Conservation (phyloP, 495 filamentous ascomycete genomes). For the Lepidopterella palustris region DNA sequence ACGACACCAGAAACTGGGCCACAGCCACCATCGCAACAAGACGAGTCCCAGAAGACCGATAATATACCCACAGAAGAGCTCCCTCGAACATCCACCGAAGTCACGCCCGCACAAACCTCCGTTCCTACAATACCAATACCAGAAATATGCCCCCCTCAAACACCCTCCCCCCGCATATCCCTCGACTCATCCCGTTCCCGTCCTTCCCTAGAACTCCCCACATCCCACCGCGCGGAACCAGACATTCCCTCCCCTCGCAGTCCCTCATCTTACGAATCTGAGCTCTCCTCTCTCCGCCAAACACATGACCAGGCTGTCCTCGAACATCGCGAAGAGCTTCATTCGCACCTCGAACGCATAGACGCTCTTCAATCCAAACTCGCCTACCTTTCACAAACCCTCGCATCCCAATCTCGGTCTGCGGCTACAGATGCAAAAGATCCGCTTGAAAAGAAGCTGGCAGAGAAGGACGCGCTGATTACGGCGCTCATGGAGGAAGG, state of each 20-base stretch:
- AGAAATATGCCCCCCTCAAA: conserved; percentile 28
- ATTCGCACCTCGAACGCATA: conserved; percentile 79
- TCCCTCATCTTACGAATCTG: conserved; percentile 13
- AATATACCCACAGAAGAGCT: conserved; percentile 9
- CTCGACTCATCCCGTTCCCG: conserved; percentile 21
- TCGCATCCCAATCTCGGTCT: conserved; percentile 56
- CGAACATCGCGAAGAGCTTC: conserved; percentile 70
- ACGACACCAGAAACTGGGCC: conserved; percentile 6
- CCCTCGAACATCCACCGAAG: conserved; percentile 12
- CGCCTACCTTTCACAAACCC: conserved; percentile 54
- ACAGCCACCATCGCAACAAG: not conserved
- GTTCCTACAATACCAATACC: conserved; percentile 22
- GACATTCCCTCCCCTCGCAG: conserved; percentile 15
- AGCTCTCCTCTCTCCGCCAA: conserved; percentile 46
- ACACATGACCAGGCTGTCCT: conserved; percentile 55
- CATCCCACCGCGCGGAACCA: conserved; percentile 44
- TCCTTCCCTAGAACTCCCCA: conserved; percentile 23
- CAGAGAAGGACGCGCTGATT: conserved; percentile 86
- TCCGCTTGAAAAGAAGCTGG: conserved; percentile 63
- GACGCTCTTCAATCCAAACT: conserved; percentile 89
- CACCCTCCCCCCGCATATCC: conserved; percentile 25
- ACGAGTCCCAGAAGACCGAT: conserved; percentile 9
- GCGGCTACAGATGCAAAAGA: conserved; percentile 62
- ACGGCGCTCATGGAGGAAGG: conserved; percentile 87
- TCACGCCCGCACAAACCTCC: not conserved